These are phyloP conservation scores for Cladosporium sp. DNA, from an alignment of 2,329 filamentous ascomycete species.

Conservation along the genomic window DNA sequence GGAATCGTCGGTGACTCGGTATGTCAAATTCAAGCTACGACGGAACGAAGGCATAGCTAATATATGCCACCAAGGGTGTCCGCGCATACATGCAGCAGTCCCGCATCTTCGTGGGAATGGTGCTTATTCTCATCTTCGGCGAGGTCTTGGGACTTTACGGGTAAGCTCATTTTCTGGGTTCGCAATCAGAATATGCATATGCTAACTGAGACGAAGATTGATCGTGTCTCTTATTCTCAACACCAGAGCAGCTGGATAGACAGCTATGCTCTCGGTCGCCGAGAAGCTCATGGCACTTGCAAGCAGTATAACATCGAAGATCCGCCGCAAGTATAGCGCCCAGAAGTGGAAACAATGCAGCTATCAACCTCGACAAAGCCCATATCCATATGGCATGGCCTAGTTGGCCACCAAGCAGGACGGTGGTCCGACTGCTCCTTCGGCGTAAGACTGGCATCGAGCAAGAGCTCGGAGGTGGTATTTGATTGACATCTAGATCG, in stretches of 20 bases:
- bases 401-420: too few relatives aligned
- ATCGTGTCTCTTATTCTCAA: constrained; percentile 93
- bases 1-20: constrained; percentile 90
- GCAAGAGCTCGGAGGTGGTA: too few relatives aligned
- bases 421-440: neutral
- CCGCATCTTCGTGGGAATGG: constrained; percentile 96
- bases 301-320: too few relatives aligned
- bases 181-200: too few relatives aligned
- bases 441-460: too few relatives aligned
- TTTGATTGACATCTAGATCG: neutral
- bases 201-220: constrained; percentile 52
- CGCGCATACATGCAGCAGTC: constrained; percentile 95
- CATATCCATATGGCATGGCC: too few relatives aligned
- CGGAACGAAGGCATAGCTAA: neutral
- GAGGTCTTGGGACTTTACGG: constrained; percentile 96
- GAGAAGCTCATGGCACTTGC: too few relatives aligned
- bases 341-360: too few relatives aligned
- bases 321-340: too few relatives aligned
- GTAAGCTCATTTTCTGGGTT: constrained; percentile 52
- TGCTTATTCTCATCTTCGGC: constrained; percentile 95
- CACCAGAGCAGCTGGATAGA: constrained; percentile 45
- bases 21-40: constrained; percentile 24
- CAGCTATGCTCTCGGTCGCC: too few relatives aligned
- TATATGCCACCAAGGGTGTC: constrained; percentile 56
- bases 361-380: too few relatives aligned